Evolutionary conservation across 2,329 filamentous ascomycete species (phyloP).

Genomic region (Leptographium radiaticola): DNA sequence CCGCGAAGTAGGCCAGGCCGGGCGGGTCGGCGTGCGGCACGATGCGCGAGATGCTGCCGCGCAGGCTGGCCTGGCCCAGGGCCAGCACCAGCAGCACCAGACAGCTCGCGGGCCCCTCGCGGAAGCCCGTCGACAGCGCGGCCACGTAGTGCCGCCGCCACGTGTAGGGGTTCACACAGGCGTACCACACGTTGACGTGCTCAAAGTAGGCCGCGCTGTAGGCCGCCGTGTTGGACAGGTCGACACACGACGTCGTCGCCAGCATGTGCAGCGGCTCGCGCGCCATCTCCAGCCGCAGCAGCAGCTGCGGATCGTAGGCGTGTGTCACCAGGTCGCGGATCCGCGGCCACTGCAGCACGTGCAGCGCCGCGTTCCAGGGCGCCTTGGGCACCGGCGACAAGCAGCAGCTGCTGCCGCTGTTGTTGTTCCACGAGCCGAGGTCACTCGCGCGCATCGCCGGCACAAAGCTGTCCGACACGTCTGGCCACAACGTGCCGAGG

Average conservation of each 20-base stretch:
- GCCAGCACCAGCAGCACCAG: slow-evolving; percentile 68
- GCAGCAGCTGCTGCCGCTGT: slow-evolving; percentile 36
- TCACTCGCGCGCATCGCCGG: slow-evolving; percentile 49
- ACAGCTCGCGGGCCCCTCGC: slow-evolving; percentile 69
- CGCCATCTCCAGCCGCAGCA: slow-evolving; percentile 70
- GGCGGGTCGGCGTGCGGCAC: slow-evolving; percentile 57
- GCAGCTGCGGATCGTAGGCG: slow-evolving; percentile 68
- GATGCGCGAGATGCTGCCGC: slow-evolving; percentile 63
- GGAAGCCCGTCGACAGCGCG: slow-evolving; percentile 62
- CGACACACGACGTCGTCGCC: slow-evolving; percentile 51
- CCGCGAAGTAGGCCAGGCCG: slow-evolving; percentile 66
- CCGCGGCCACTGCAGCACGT: slow-evolving; percentile 68
- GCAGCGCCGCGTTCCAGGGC: slow-evolving; percentile 68
- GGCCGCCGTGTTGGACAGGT: slow-evolving; percentile 59
- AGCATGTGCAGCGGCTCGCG: slow-evolving; percentile 59
- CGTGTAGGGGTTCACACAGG: slow-evolving; percentile 70
- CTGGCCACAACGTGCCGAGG: not conserved
- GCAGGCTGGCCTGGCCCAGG: slow-evolving; percentile 61
- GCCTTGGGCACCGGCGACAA: slow-evolving; percentile 75
- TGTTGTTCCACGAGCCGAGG: slow-evolving; percentile 56
- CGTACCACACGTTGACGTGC: slow-evolving; percentile 74
- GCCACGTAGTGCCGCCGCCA: slow-evolving; percentile 66
- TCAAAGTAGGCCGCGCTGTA: slow-evolving; percentile 74
- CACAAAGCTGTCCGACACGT: slow-evolving; percentile 22
- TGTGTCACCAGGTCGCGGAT: slow-evolving; percentile 66